Evolutionary conservation across 2,329 filamentous ascomycete species (phyloP).

Genomic region (Penicillium sp.): DNA sequence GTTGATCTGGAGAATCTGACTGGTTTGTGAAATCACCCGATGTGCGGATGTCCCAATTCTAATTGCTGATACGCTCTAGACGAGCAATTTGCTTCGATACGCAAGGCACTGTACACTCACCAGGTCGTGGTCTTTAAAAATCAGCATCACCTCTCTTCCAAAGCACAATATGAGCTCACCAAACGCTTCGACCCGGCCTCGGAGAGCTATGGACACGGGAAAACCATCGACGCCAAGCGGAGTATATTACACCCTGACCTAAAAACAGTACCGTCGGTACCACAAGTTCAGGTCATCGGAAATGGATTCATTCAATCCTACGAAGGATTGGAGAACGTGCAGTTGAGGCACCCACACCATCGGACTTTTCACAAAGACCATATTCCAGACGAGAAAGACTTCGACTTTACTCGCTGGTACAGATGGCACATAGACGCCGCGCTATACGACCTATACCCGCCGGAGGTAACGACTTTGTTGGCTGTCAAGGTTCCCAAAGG

Average conservation of each 20-base stretch:
- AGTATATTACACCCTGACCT: conserved; percentile 76
- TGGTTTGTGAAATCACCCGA: conserved; percentile 50
- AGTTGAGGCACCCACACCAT: conserved; percentile 75
- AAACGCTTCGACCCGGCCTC: conserved; percentile 71
- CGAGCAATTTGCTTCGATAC: conserved; percentile 66
- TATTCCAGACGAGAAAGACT: conserved; percentile 65
- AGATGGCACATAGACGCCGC: conserved; percentile 83
- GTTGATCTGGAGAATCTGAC: conserved; percentile 65
- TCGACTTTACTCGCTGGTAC: conserved; percentile 66
- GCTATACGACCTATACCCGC: conserved; percentile 74
- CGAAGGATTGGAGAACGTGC: conserved; percentile 71
- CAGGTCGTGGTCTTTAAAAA: conserved; percentile 74
- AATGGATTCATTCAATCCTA: conserved; percentile 72
- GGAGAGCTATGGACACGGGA: conserved; percentile 74
- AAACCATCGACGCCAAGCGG: conserved; percentile 69
- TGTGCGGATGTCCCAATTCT: neutral
- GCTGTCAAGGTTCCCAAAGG: conserved; percentile 74
- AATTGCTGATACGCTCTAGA: conserved; percentile 48
- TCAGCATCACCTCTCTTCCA: conserved; percentile 66
- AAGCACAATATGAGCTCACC: conserved; percentile 75
- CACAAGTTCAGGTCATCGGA: conserved; percentile 79
- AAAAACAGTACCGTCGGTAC: conserved; percentile 79
- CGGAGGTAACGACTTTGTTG: conserved; percentile 72
- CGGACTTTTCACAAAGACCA: conserved; percentile 71
- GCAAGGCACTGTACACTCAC: conserved; percentile 67